Evolutionary conservation across 345 rosid genomes (phyloP).

Genomic region (Pseudoturritis turrita): DNA sequence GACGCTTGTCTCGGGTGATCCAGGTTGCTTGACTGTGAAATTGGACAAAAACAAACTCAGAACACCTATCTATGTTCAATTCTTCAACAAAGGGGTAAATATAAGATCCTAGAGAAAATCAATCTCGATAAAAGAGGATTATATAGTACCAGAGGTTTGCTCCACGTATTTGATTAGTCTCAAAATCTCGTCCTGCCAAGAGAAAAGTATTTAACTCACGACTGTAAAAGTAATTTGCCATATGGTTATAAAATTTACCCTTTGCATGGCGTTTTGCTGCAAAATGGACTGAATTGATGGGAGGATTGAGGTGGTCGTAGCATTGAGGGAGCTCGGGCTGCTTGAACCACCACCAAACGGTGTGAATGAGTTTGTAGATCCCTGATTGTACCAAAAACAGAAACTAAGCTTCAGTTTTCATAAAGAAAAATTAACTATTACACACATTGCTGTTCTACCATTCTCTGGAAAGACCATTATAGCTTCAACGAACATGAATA

Average conservation of each 20-base stretch:
- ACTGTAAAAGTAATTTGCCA: background rate
- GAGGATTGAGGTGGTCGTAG: slow-evolving; percentile 45
- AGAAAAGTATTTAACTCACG: background rate
- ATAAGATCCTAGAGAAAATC: background rate
- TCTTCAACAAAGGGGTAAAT: background rate
- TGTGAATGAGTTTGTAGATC: slow-evolving; percentile 48
- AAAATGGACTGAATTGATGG: slow-evolving; percentile 75
- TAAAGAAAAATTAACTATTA: background rate
- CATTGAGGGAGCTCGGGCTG: slow-evolving; percentile 45
- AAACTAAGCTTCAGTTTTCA: slow-evolving; percentile 6
- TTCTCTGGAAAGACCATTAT: background rate
- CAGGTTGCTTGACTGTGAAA: slow-evolving; percentile 60
- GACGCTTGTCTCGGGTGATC: slow-evolving; percentile 42
- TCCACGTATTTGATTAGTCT: slow-evolving; percentile 75
- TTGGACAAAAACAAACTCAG: slow-evolving; percentile 18
- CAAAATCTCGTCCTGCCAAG: slow-evolving; percentile 85
- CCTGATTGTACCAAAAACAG: slow-evolving; percentile 40
- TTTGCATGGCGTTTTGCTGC: slow-evolving; percentile 76
- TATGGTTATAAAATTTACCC: slow-evolving; percentile 41
- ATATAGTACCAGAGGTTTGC: slow-evolving; percentile 68
- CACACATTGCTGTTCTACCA: background rate
- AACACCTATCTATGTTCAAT: slow-evolving; percentile 8
- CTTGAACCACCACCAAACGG: slow-evolving; percentile 47
- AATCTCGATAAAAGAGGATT: background rate
- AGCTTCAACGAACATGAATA: background rate